phyloP scores from a whole-genome alignment of 1,284 basidiomycete genomes.

The Rhodotorula sp. region DNA sequence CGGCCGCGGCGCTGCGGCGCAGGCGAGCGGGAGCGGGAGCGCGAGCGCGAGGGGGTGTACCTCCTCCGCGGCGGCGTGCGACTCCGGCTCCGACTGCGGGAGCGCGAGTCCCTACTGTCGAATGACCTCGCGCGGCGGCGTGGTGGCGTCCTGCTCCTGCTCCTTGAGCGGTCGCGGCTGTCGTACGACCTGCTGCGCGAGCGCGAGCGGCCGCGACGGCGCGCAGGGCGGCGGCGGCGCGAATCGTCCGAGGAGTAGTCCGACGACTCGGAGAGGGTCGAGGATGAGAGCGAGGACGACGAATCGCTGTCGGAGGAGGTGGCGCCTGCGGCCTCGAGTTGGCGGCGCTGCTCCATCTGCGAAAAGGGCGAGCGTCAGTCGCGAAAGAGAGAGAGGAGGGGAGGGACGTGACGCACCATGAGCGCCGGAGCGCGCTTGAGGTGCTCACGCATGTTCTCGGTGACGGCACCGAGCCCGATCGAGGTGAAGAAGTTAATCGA shows the following conservation, averaged over 20 bases:
- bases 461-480: conserved; percentile 84
- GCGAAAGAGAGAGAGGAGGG: conserved; percentile 5
- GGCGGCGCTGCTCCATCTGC: conserved; percentile 83
- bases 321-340: conserved; percentile 54
- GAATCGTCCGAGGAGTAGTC: conserved; percentile 44
- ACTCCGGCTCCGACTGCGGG: background rate
- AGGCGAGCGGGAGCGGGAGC: conserved; percentile 26
- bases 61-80: conserved; percentile 10
- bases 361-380: background rate
- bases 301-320: conserved; percentile 65
- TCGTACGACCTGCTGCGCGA: conserved; percentile 17
- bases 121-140: conserved; percentile 16
- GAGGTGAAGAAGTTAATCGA: conserved; percentile 86
- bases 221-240: conserved; percentile 26
- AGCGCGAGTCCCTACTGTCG: background rate
- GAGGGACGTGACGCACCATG: conserved; percentile 5
- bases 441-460: conserved; percentile 95
- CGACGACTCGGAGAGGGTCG: conserved; percentile 54
- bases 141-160: conserved; percentile 30
- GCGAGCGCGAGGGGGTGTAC: conserved; percentile 17
- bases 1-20: conserved; percentile 18
- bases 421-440: conserved; percentile 66
- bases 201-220: conserved; percentile 31
- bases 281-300: conserved; percentile 58
- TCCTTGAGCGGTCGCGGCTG: conserved; percentile 11